These are phyloP conservation scores for Penicillium nordicum DNA, from an alignment of 2,329 filamentous ascomycete species.

Conservation along the genomic window DNA sequence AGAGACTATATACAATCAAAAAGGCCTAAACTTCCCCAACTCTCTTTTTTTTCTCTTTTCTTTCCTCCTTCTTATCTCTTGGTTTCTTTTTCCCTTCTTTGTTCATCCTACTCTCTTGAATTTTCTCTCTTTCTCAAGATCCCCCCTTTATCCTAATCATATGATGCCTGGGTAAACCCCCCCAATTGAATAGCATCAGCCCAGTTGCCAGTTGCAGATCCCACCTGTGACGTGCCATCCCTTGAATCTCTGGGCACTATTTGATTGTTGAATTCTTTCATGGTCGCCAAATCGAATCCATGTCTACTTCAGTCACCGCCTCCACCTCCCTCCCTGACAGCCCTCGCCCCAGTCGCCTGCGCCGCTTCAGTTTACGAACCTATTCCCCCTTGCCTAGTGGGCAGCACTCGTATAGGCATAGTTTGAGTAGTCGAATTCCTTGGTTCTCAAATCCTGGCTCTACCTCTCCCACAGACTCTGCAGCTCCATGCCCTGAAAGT, in stretches of 20 bases:
- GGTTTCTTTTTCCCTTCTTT: not conserved
- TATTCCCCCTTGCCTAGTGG: conserved; percentile 25
- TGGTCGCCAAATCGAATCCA: conserved; percentile 13
- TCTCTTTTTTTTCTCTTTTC: not conserved
- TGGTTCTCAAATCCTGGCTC: conserved; percentile 32
- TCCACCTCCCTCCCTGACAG: conserved; percentile 34
- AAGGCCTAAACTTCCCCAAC: not conserved
- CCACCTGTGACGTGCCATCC: conserved; percentile 1
- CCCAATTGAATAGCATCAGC: conserved; percentile 7
- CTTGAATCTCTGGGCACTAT: not conserved
- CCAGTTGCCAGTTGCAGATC: conserved; percentile 21
- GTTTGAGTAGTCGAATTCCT: conserved; percentile 36
- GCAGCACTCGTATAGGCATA: conserved; percentile 33
- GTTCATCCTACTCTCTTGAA: not conserved
- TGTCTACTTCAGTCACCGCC: conserved; percentile 38
- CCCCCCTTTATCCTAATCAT: conserved; percentile 1
- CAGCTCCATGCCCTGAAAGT: conserved; percentile 29
- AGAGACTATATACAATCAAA: not conserved
- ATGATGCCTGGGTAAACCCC: conserved; percentile 9
- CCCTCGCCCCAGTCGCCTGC: conserved; percentile 36
- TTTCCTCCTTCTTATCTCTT: not conserved
- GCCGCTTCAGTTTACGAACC: conserved; percentile 40
- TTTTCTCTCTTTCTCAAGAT: not conserved
- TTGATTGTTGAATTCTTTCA: not conserved
- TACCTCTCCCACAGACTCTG: conserved; percentile 24